phyloP scores from a whole-genome alignment of 2,329 filamentous ascomycete genomes.

The Monilinia laxa region DNA sequence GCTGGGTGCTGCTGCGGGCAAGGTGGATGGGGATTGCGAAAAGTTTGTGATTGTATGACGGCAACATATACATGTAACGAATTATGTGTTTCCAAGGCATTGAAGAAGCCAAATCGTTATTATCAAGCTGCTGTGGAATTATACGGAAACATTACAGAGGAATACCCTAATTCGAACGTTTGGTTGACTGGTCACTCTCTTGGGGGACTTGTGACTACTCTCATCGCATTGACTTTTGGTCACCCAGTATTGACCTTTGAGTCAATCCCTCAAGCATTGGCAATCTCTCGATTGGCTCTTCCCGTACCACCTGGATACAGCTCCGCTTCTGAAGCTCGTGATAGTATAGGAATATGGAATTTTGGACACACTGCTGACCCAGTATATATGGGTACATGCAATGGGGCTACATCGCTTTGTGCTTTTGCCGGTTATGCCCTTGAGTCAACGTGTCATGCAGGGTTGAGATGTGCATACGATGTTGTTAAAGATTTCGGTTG shows the following conservation, averaged over 20 bases:
- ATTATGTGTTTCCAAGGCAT: slow-evolving; percentile 73
- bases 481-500: slow-evolving; percentile 87
- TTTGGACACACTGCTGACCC: slow-evolving; percentile 94
- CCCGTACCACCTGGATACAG: slow-evolving; percentile 69
- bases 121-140: slow-evolving; percentile 85
- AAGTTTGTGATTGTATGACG: slow-evolving; percentile 81
- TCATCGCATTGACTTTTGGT: slow-evolving; percentile 86
- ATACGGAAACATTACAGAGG: slow-evolving; percentile 83
- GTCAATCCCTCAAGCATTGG: slow-evolving; percentile 82
- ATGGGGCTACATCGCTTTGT: slow-evolving; percentile 80
- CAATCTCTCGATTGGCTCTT: slow-evolving; percentile 78
- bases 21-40: slow-evolving; percentile 81
- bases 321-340: slow-evolving; percentile 57
- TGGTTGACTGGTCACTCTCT: slow-evolving; percentile 92
- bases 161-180: slow-evolving; percentile 78
- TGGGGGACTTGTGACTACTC: slow-evolving; percentile 80
- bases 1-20: slow-evolving; percentile 96
- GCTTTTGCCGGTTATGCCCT: slow-evolving; percentile 85
- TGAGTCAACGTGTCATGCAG: slow-evolving; percentile 84
- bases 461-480: slow-evolving; percentile 82
- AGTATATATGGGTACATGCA: slow-evolving; percentile 87
- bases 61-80: slow-evolving; percentile 84
- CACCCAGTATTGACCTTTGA: slow-evolving; percentile 85
- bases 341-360: slow-evolving; percentile 75
- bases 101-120: slow-evolving; percentile 80